Conservation (phyloP, 1,284 basidiomycete genomes). For the Austroboletus novae-zelandiae region DNA sequence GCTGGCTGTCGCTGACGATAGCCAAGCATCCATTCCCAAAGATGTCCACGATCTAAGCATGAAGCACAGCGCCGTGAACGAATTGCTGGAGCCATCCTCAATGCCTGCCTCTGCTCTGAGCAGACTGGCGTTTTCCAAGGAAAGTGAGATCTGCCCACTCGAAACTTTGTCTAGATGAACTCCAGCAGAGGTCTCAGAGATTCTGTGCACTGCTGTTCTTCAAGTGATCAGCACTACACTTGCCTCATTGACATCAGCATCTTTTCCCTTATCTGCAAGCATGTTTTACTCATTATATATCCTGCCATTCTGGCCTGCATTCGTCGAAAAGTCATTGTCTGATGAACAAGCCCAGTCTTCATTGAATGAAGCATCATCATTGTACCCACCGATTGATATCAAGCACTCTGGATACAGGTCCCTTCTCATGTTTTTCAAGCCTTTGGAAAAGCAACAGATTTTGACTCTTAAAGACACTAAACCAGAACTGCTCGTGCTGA, state of each 20-base stretch:
- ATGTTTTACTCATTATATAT: slow-evolving; percentile 75
- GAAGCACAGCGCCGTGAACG: too few relatives aligned
- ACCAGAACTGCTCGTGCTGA: slow-evolving; percentile 60
- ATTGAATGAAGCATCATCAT: slow-evolving; percentile 29
- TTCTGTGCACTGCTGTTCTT: slow-evolving; percentile 68
- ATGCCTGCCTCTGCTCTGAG: slow-evolving; percentile 8
- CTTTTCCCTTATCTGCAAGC: slow-evolving; percentile 76
- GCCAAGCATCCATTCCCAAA: slow-evolving; percentile 10
- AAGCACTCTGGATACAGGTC: slow-evolving; percentile 80
- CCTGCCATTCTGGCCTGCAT: slow-evolving; percentile 70
- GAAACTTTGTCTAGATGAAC: slow-evolving; percentile 2
- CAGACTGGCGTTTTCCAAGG: slow-evolving; percentile 17
- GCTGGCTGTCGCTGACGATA: slow-evolving; percentile 1
- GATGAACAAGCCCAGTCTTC: slow-evolving; percentile 34
- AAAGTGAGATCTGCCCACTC: slow-evolving; percentile 20
- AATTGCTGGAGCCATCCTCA: not conserved
- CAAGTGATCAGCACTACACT: slow-evolving; percentile 60
- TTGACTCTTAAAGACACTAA: slow-evolving; percentile 73
- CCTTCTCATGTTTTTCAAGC: slow-evolving; percentile 75
- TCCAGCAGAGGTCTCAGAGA: slow-evolving; percentile 56
- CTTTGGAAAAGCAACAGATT: slow-evolving; percentile 67
- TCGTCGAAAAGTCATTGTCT: slow-evolving; percentile 20
- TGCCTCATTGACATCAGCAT: slow-evolving; percentile 43
- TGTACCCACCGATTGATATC: slow-evolving; percentile 48
- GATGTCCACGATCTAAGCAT: slow-evolving; percentile 7